Evolutionary conservation across 2,329 filamentous ascomycete genomes (phyloP).

Genomic region (Colletotrichum acutatum): DNA sequence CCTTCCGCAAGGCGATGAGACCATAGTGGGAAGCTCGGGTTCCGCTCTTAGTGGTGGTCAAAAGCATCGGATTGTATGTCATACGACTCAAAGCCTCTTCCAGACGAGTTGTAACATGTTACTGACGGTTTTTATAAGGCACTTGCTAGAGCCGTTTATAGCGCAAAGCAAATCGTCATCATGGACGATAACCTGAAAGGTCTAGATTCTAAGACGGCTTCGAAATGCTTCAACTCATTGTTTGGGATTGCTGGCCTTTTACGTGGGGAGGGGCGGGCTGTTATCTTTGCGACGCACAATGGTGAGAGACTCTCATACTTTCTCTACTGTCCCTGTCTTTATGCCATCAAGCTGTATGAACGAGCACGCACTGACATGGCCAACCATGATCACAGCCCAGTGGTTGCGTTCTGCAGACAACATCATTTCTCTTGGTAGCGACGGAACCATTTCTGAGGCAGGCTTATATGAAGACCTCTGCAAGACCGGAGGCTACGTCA

Average conservation of each 20-base stretch:
- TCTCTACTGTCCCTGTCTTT: background rate
- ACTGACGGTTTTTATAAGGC: background rate
- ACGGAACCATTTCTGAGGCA: constrained; percentile 8
- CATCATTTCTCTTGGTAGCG: constrained; percentile 5
- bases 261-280: constrained; percentile 47
- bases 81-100: rapidly evolving
- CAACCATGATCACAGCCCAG: background rate
- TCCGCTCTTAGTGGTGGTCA: constrained; percentile 24
- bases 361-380: too few relatives aligned
- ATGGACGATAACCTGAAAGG: constrained; percentile 29
- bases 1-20: background rate
- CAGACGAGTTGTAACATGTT: background rate
- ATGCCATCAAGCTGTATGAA: too few relatives aligned
- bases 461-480: constrained; percentile 11
- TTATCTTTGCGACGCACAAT: constrained; percentile 54
- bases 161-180: constrained; percentile 18
- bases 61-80: constrained; percentile 18
- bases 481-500: constrained; percentile 10
- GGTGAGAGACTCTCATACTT: background rate
- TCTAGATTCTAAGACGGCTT: constrained; percentile 20
- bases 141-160: constrained; percentile 19
- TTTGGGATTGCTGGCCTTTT: constrained; percentile 37
- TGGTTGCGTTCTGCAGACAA: constrained; percentile 19
- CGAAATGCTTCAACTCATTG: constrained; percentile 11
- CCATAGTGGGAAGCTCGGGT: constrained; percentile 8